Evolutionary conservation across 164 flowering plant species (phyloP).

Genomic region (Houttuynia cordata): DNA sequence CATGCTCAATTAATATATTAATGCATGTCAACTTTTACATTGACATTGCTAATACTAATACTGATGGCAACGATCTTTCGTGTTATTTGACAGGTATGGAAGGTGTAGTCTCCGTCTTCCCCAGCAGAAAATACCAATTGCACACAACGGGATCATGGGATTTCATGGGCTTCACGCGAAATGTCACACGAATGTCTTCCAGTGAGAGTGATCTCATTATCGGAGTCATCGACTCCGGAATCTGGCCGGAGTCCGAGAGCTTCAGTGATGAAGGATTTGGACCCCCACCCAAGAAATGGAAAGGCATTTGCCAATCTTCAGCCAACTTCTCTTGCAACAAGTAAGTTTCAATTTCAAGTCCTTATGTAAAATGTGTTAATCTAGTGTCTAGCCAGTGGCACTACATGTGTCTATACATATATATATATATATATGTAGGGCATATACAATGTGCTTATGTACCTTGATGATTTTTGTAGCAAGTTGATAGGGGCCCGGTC

Average conservation of each 20-base stretch:
- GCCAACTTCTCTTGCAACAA: constrained; percentile 43
- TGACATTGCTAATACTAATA: too few relatives aligned
- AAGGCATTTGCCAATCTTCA: constrained; percentile 28
- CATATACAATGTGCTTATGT: too few relatives aligned
- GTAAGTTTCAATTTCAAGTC: constrained; percentile 16
- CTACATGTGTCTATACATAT: too few relatives aligned
- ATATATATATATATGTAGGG: too few relatives aligned
- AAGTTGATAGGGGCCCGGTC: too few relatives aligned
- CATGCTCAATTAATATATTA: too few relatives aligned
- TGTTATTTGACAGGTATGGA: constrained; percentile 19
- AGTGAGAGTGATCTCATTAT: constrained; percentile 32
- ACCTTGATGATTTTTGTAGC: too few relatives aligned
- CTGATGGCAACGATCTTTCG: neutral
- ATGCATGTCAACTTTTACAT: too few relatives aligned
- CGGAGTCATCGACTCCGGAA: constrained; percentile 40
- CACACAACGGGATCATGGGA: constrained; percentile 55
- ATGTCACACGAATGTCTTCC: constrained; percentile 8
- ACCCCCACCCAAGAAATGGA: constrained; percentile 61
- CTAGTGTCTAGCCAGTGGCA: too few relatives aligned
- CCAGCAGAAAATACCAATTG: constrained; percentile 16
- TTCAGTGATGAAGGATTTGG: constrained; percentile 38
- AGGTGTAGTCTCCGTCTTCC: constrained; percentile 37
- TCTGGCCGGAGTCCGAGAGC: constrained; percentile 51
- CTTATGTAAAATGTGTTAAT: too few relatives aligned
- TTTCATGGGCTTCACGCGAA: constrained; percentile 29